Evolutionary conservation across 2,329 filamentous ascomycete species (phyloP), one percentile per base, ranked within the genome.

Genomic region (Hirsutella thompsonii): DNA sequence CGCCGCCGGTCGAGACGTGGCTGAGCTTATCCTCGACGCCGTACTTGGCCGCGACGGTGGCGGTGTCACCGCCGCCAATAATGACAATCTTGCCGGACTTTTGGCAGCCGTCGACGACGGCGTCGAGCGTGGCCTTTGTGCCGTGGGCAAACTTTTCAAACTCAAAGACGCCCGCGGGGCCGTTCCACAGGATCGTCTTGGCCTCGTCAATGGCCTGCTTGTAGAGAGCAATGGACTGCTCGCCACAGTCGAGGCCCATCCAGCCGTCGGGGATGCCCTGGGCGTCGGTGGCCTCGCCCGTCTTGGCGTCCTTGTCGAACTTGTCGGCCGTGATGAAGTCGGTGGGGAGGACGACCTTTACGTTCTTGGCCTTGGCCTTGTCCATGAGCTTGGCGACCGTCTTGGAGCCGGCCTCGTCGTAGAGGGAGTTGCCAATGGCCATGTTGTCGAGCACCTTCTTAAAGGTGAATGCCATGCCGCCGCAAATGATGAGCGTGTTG

Each of bases 391-490:
- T 72, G 47, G 74, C 79, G 44, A 96, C 90, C 34, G 85, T 95
- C 79, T 95, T 87, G 72, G 83, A 76, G 53, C 92, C 92, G 40
- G 82, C 82, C 72, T 95, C 86, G 56, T 98, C 92, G 61, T 94
- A 98, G 55, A 98, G 76, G 40, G 74, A 92, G 70, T 80, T 80
- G 46, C 92, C 92, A 52, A 98, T 98, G 64, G 81, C 76, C 57
- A 96, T 81, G 60, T 76, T 73, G 68, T 95, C 78, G 43, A 96
- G 76, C n/a, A 87, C 90, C 79, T 98, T 98, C 78, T 96, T 96
- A 79, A 98, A 98, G 55, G 92, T 98, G 72, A 96, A 98, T 48
- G 92, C 89, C 92, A 98, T 98, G 56, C 74, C 92, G 60, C 92
- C 92, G 63, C 90, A 94, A 68, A 98, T 83, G 67, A 98, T 83